These are phyloP conservation scores for Exophiala sp. DNA, from an alignment of 2,329 filamentous ascomycete species.

Conservation along the genomic window DNA sequence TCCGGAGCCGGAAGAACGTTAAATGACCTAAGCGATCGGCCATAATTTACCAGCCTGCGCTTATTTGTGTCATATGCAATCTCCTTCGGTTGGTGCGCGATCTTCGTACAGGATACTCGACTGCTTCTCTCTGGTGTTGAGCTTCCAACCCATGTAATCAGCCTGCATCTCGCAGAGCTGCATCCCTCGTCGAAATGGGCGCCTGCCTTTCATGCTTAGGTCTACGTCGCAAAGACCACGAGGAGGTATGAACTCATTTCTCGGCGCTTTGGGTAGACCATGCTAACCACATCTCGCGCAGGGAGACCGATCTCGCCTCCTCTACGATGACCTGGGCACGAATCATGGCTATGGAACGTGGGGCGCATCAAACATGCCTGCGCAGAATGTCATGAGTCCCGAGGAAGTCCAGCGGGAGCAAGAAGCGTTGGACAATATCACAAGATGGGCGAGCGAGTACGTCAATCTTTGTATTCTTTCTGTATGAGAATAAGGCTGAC, in stretches of 20 bases:
- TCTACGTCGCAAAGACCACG: conserved; percentile 14
- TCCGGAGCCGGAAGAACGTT: too few species aligned
- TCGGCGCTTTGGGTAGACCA: not conserved
- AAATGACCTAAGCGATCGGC: too few species aligned
- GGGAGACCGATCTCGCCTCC: conserved; percentile 27
- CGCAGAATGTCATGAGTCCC: conserved; percentile 22
- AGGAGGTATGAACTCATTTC: conserved; percentile 18
- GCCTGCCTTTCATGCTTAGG: conserved; percentile 29
- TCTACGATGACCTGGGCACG: conserved; percentile 25
- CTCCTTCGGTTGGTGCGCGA: too few species aligned
- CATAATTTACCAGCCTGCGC: too few species aligned
- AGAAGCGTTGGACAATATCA: conserved; percentile 28
- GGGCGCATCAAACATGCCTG: conserved; percentile 15
- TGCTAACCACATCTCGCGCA: not conserved
- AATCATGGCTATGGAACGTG: conserved; percentile 26
- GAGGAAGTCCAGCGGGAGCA: conserved; percentile 28
- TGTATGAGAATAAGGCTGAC: not conserved
- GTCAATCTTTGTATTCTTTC: not conserved
- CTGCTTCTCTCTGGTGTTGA: too few species aligned
- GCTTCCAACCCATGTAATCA: not conserved
- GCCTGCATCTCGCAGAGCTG: not conserved
- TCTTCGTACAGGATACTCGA: too few species aligned
- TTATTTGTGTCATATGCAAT: too few species aligned
- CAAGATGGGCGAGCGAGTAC: conserved; percentile 28
- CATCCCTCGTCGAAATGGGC: conserved; percentile 23